Conservation (phyloP, 2,329 filamentous ascomycete species). For the Hymenoscyphus linearis region DNA sequence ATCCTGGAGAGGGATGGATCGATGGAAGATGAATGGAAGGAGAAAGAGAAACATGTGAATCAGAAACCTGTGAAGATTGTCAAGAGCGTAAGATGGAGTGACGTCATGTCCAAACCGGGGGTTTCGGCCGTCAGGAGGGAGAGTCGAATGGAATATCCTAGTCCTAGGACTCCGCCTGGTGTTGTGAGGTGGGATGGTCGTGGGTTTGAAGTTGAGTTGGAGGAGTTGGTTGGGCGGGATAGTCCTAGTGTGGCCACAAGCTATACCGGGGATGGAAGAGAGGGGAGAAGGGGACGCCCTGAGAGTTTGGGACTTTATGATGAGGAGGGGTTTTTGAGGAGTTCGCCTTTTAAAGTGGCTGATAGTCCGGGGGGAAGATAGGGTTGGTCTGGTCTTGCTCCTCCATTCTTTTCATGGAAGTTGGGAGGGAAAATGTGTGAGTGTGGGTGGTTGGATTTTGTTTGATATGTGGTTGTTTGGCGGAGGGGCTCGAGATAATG, state of each 20-base stretch:
- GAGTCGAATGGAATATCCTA: slow-evolving; percentile 23
- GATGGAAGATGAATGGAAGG: background rate
- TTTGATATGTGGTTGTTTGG: background rate
- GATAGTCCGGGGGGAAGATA: background rate
- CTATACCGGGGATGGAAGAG: background rate
- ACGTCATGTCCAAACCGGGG: slow-evolving; percentile 18
- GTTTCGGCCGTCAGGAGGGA: slow-evolving; percentile 12
- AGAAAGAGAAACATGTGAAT: background rate
- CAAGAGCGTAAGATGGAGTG: slow-evolving; percentile 15
- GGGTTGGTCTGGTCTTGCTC: background rate
- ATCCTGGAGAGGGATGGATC: background rate
- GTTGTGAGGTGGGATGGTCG: slow-evolving; percentile 10
- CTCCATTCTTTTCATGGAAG: no score
- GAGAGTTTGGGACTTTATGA: slow-evolving; percentile 24
- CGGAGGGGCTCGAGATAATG: background rate
- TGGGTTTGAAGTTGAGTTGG: background rate
- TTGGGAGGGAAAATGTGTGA: background rate
- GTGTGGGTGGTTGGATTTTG: background rate
- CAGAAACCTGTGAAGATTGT: background rate
- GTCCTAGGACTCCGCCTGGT: slow-evolving; percentile 18
- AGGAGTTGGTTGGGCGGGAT: slow-evolving; percentile 4
- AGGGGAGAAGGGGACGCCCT: background rate
- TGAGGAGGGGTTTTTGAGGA: slow-evolving; percentile 23
- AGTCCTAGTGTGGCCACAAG: background rate
- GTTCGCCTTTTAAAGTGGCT: slow-evolving; percentile 11